Percentiles rank a stretch among this genome's conserved stretches.
Conservation (phyloP, 306 rosid species). For the Ammopiptanthus mongolicus region DNA sequence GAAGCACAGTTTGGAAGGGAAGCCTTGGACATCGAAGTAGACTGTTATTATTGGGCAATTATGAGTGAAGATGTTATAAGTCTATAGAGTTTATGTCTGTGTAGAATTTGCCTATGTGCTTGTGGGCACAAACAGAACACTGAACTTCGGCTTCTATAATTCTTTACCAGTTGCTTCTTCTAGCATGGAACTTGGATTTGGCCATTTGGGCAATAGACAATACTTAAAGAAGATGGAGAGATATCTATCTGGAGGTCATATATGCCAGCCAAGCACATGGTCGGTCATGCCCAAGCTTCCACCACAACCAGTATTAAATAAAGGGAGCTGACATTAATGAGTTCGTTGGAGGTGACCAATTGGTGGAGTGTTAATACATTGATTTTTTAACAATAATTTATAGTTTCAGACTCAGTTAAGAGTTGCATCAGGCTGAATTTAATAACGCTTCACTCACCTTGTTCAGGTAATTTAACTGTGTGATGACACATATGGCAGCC, state of each 20-base stretch:
- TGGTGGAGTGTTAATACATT: neutral
- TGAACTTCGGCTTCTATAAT: neutral
- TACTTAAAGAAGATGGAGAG: neutral
- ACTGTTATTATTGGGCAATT: neutral
- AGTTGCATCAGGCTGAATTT: neutral
- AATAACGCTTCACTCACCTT: constrained; percentile 53
- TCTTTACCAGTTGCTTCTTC: neutral
- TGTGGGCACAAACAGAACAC: neutral
- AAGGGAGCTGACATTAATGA: neutral
- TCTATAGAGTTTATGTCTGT: neutral
- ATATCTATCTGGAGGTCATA: neutral
- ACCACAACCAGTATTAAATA: neutral
- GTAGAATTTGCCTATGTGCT: neutral
- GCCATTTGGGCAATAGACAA: neutral
- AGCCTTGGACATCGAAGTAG: too few relatives aligned
- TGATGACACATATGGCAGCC: constrained; percentile 71
- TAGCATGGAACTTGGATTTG: neutral
- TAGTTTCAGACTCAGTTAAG: neutral
- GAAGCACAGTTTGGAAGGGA: neutral
- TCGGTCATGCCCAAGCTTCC: neutral
- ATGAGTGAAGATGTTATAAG: neutral
- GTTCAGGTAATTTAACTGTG: constrained; percentile 90
- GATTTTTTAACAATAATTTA: neutral
- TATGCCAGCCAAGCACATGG: neutral
- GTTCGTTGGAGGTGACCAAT: neutral